Evolutionary conservation across 257 asterid genomes (phyloP), one percentile per base, ranked within the genome.

Genomic region (Nicotiana attenuata): DNA sequence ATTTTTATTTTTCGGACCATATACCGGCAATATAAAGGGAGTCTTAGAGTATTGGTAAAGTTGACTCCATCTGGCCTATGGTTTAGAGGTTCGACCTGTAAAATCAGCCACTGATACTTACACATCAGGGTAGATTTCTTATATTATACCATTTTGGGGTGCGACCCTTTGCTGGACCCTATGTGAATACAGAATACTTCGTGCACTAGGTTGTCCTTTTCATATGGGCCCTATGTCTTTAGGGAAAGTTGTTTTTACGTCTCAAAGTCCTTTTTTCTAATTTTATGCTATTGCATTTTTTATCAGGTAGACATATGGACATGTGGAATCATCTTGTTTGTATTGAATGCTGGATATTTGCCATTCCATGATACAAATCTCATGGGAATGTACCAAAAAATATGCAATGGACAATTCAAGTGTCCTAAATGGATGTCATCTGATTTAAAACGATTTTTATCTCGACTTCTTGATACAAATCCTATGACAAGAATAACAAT

Each of bases 391-490:
- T 88, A 88, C 75, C 78, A 85, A 64, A 88, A 88, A 67, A 88
- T 96, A 19, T 94, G 91, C 93, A 92, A 89, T 73, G 98, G 98
- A 19, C 97, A 94, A 69, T 96, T 88, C 69, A 87, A 96, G 38
- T 92, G 93, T 78, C 99, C 99, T 0, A 94, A 87, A 77, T 92
- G 94, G 97, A 96, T 91, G 89, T 94, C 99, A 53, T 80, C 93
- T 7, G 99, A 94, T 77, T 87, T 96, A 20, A 96, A 89, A 45
- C 92, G 91, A 50, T 87, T 96, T 52, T 22, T 96, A 19, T 78
- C 87, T 77, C 93, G 97, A 14, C 83, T 94, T 20, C 82, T 96
- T 56, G 98, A 94, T 38, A 89, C 92, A 0, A 92, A 96, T 65
- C 97, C 98, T 0, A 76, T 20, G 14, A 89, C 97, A 2, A 86